A percentile compares a stretch with the other conserved stretches of the same genome.
phyloP scores from a whole-genome alignment of 495 filamentous ascomycete species.

The Endocarpon pusillum region DNA sequence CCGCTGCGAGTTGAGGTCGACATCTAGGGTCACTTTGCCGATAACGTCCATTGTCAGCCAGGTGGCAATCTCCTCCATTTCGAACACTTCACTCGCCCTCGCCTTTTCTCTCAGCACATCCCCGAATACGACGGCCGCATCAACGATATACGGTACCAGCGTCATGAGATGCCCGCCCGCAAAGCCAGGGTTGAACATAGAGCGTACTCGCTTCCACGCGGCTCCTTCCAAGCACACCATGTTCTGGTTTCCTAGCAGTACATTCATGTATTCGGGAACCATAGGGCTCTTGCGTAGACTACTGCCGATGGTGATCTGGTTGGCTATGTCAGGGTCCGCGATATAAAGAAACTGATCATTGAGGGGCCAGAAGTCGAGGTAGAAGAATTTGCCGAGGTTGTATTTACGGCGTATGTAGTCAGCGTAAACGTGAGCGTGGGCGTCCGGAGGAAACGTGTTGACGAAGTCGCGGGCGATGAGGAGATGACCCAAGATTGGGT shows the following conservation, averaged over 20 bases:
- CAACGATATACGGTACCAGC: slow-evolving; percentile 23
- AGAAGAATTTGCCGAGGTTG: slow-evolving; percentile 16
- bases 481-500: slow-evolving; percentile 12
- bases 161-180: slow-evolving; percentile 19
- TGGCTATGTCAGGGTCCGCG: slow-evolving; percentile 25
- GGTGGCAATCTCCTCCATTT: slow-evolving; percentile 16
- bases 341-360: slow-evolving; percentile 19
- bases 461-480: slow-evolving; percentile 6
- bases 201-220: slow-evolving; percentile 24
- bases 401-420: slow-evolving; percentile 11
- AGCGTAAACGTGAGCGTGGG: slow-evolving; percentile 12
- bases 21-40: slow-evolving; percentile 14
- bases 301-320: slow-evolving; percentile 15
- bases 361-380: slow-evolving; percentile 21
- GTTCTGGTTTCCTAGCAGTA: slow-evolving; percentile 13
- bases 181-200: slow-evolving; percentile 31
- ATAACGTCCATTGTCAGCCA: slow-evolving; percentile 28
- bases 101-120: slow-evolving; percentile 16
- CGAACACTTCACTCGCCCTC: slow-evolving; percentile 15
- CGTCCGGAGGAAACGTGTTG: slow-evolving; percentile 7
- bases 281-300: slow-evolving; percentile 10
- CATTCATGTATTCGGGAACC: slow-evolving; percentile 6
- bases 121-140: slow-evolving; percentile 20
- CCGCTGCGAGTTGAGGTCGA: slow-evolving; percentile 15
- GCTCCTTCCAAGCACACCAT: slow-evolving; percentile 15